A percentile compares a stretch with the other conserved stretches of the same genome.
phyloP scores from a whole-genome alignment of 2,329 filamentous ascomycete genomes.

The Bipolaris zeicola region DNA sequence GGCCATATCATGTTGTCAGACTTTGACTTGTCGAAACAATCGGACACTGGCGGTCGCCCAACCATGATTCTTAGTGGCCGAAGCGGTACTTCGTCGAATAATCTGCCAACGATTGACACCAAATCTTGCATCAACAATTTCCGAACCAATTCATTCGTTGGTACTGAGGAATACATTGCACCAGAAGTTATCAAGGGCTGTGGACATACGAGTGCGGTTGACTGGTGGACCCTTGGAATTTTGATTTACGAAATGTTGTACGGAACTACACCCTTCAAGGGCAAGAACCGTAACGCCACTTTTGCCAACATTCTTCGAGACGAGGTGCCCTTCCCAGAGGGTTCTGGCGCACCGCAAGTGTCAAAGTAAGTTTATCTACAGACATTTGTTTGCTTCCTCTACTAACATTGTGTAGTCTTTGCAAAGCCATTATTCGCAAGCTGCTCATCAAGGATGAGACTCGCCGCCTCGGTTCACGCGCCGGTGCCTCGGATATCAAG shows the following conservation, averaged over 20 bases:
- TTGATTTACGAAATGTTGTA: constrained; percentile 99
- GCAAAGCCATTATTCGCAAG: constrained; percentile 95
- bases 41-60: constrained; percentile 90
- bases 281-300: constrained; percentile 96
- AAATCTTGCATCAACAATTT: constrained; percentile 99
- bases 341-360: constrained; percentile 79
- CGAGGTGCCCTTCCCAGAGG: constrained; percentile 94
- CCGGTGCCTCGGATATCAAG: constrained; percentile 96
- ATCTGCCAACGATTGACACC: constrained; percentile 95
- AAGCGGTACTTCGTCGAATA: constrained; percentile 82
- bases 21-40: constrained; percentile 98
- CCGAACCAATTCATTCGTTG: constrained; percentile 97
- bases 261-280: constrained; percentile 98
- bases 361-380: constrained; percentile 75
- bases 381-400: neutral
- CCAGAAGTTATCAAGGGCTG: constrained; percentile 99
- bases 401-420: constrained; percentile 67
- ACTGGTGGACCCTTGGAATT: constrained; percentile 99
- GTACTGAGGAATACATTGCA: constrained; percentile 98
- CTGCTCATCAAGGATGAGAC: constrained; percentile 98
- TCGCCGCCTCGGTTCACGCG: constrained; percentile 86
- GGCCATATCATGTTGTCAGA: constrained; percentile 99
- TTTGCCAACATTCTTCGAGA: constrained; percentile 97
- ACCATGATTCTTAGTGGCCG: constrained; percentile 87
- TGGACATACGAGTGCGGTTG: constrained; percentile 95